Percentiles rank a stretch among this genome's conserved stretches.
Conservation (phyloP, 2,329 filamentous ascomycete genomes). For the Daldinia sp. region DNA sequence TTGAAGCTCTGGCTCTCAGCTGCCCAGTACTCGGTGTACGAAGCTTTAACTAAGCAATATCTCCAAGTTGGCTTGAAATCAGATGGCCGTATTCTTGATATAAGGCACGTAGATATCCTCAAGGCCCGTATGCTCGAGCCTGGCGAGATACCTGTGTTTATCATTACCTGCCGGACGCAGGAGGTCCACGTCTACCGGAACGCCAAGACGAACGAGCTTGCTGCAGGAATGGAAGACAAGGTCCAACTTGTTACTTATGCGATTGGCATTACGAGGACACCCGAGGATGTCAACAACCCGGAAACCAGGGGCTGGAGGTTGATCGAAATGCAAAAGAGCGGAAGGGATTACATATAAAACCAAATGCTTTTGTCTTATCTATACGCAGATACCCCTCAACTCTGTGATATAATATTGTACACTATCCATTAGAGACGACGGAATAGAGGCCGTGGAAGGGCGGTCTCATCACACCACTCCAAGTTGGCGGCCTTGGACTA, state of each 20-base stretch:
- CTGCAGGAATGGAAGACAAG: constrained; percentile 98
- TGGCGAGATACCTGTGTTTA: constrained; percentile 93
- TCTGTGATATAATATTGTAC: constrained; percentile 49
- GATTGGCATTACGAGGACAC: constrained; percentile 92
- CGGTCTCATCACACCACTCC: constrained; percentile 51
- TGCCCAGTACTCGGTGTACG: constrained; percentile 95
- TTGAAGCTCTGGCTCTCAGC: constrained; percentile 96
- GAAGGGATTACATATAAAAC: constrained; percentile 79
- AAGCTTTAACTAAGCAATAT: constrained; percentile 96
- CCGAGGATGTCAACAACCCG: constrained; percentile 96
- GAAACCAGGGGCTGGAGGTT: constrained; percentile 97
- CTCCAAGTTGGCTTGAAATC: constrained; percentile 92
- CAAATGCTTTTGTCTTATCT: constrained; percentile 20
- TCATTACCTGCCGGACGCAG: constrained; percentile 95
- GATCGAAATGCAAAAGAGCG: constrained; percentile 99
- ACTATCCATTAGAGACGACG: constrained; percentile 43
- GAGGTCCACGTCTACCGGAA: constrained; percentile 98
- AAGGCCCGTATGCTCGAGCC: constrained; percentile 84
- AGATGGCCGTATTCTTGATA: constrained; percentile 94
- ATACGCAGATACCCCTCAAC: constrained; percentile 11
- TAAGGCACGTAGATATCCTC: constrained; percentile 90
- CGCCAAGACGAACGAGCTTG: constrained; percentile 87
- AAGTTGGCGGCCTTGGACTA: constrained; percentile 42
- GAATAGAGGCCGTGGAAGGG: constrained; percentile 32
- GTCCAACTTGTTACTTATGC: constrained; percentile 98